Base-by-base conservation (phyloP, 768 basidiomycete genomes). In the Suillus cothurnatus region DNA sequence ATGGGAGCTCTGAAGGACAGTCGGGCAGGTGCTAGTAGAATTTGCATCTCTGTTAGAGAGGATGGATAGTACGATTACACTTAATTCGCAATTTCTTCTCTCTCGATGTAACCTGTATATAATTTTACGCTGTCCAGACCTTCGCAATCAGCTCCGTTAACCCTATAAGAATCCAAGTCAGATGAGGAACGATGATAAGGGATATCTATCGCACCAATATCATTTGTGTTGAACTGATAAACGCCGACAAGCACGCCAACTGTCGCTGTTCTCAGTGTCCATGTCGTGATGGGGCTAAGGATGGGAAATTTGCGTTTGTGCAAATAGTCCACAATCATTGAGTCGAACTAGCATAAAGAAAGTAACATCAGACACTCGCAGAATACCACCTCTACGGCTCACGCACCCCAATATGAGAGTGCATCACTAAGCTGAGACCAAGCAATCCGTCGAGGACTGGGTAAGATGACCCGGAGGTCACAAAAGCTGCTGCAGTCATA, bases 211-310 rank as follows among this genome's bases (percentile, higher is more conserved):
- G 69, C 70, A 97, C 97, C 96, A 68, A 99, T 89, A 75, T 99
- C 97, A 75, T 97, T 95, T 50, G 97, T 98, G 81, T 99, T 98
- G 83, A 99, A 98, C 77, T 97, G 92, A 81, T 97, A 99, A 7
- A 98, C 86, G 19, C 97, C 97, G 53, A 94, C 88, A 61, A 95
- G 83, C 6, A 92, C 88, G 26, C 88, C 94, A 45, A 89, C 86
- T 34, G 97, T 98, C 6, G 88, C 81, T 7, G 86, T 77, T 56
- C 95, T 85, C 63, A 98, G 82, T 9, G 81, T 76, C 97, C 97
- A 99, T n/a, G 81, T 87, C 15, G 77, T 71, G 55, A 89, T 62
- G 1, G 81, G 86, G 14, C 93, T 95, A 65, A 95, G 61, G 52
- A 88, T 69, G n/a, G 95, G 94, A 84, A 92, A 97, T 79, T 99